phyloP scores from a whole-genome alignment of 352 stramenopile genomes.

The Globisporangium mamillatum region DNA sequence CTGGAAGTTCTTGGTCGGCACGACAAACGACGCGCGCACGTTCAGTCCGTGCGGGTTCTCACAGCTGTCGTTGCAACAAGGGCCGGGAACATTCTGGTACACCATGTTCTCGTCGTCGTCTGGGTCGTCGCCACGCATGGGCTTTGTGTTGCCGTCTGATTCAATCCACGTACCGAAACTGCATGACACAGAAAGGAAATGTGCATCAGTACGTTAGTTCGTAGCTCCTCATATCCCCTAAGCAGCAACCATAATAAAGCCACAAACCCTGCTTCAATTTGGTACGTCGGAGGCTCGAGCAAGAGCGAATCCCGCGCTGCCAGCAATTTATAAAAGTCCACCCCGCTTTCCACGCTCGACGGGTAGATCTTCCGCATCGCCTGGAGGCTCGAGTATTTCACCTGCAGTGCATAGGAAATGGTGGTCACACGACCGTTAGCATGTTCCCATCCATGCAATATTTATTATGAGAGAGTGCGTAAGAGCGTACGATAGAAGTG shows the following conservation, averaged over 20 bases:
- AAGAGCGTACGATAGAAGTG: slow-evolving; percentile 65
- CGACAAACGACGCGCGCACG: slow-evolving; percentile 77
- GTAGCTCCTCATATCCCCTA: neutral
- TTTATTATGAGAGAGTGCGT: slow-evolving; percentile 3
- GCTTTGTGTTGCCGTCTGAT: slow-evolving; percentile 74
- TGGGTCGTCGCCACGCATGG: slow-evolving; percentile 67
- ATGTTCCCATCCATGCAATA: neutral
- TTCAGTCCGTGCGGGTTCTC: slow-evolving; percentile 81
- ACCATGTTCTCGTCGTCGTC: slow-evolving; percentile 67
- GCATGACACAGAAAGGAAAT: neutral
- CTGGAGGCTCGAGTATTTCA: slow-evolving; percentile 74
- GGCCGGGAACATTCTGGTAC: slow-evolving; percentile 71
- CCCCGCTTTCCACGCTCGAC: slow-evolving; percentile 50
- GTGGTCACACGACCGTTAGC: neutral
- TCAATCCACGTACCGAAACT: slow-evolving; percentile 84
- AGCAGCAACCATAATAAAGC: neutral
- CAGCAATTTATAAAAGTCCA: slow-evolving; percentile 81
- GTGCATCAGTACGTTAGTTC: neutral
- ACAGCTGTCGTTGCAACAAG: slow-evolving; percentile 80
- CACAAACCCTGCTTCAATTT: slow-evolving; percentile 74
- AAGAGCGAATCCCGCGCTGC: slow-evolving; percentile 73
- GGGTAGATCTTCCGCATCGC: slow-evolving; percentile 78
- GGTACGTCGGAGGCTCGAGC: slow-evolving; percentile 73
- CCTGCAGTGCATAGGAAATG: slow-evolving; percentile 26
- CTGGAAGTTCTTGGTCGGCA: slow-evolving; percentile 72